Base-by-base conservation (phyloP, 768 basidiomycete genomes). In the Boletus patriciae region DNA sequence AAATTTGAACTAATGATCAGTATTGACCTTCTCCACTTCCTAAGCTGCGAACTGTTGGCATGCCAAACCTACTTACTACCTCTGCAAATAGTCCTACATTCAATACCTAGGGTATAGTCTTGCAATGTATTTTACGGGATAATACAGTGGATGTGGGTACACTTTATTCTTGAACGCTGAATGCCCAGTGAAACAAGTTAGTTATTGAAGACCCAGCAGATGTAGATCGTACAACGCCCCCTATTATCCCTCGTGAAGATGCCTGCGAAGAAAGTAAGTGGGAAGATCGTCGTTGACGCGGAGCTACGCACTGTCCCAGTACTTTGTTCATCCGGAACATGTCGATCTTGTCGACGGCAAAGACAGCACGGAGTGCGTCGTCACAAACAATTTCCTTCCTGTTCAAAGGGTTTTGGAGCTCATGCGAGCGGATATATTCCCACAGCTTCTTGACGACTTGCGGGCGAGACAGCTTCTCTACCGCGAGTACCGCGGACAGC, bases 261-360 rank as follows among this genome's bases (percentile, higher is more conserved):
- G 72, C 51, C 73, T 74, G 38, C 16, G 16, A 46, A 45, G 23
- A 44, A 13, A 9, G 45, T 62, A 12, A 63, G 56, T 25, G 10
- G 18, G 8, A 46, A 19, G 7, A 44, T 44, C 16, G 6, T 43
- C 33, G 29, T 27, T 11, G 23, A 40, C 16, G 21, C 6, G 10
- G 27, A 21, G 15, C 5, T 11, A 75, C 83, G 56, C 53, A 93
- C 88, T 86, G 78, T 68, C 89, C 88, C 54, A 96, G 76, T 27
- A 88, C 80, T 73, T 95, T 93, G 80, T 95, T 96, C 94, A 96
- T 96, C 62, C 79, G 85, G 76, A 96, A 95, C 92, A 95, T 95
- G 73, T 92, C 85, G 54, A 97, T 83, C 70, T 85, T 89, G 61
- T 92, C 89, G 13, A 83, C 80, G 54, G 81, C 82, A 70, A 98